Evolutionary conservation across 148 eudicot genomes (phyloP), one percentile per base, ranked within the genome.

Genomic region (Beta vulgaris): DNA sequence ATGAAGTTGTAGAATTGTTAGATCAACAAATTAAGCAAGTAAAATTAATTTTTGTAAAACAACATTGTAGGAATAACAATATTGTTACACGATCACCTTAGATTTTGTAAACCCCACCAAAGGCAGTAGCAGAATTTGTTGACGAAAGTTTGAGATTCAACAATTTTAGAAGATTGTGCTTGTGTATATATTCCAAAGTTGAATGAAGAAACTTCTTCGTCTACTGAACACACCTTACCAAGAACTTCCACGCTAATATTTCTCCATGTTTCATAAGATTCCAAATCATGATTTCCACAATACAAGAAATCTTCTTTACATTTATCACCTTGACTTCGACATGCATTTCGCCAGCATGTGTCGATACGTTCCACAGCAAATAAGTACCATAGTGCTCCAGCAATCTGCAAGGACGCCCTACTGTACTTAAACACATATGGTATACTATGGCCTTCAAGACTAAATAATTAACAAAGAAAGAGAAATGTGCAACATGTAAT

Each of bases 31-130:
- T 16, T 40, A 26, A 16, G 29, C 35, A 13, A 13, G 23, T 34
- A 29, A 6, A 11, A 7, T 2, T 19, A 34, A 21, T 5, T 36
- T 12, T 37, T 39, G n/a, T 73, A 81, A 55, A 74, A 58, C 19
- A n/a, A n/a, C n/a, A n/a, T n/a, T 48, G 53, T 48, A 4, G 18
- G 19, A 14, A 48, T 8, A 16, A 1, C 29, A 55, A 4, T 3
- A 28, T 1, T 42, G 21, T 55, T n/a, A 46, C 39, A 12, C 57
- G 61, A 66, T 61, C 18, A 96, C 99, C 99, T 96, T 72, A 96
- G 77, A 81, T 96, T 96, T 85, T 96, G 99, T 73, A 92, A 82
- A 3, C 98, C 99, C 99, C 98, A 96, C 99, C 99, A 96, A 44
- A 96, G 84, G 76, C 99, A 96, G 83, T 92, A 96, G 77, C 90